Evolutionary conservation across 1,284 basidiomycete genomes (phyloP).

Genomic region (Papiliotrema flavescens): DNA sequence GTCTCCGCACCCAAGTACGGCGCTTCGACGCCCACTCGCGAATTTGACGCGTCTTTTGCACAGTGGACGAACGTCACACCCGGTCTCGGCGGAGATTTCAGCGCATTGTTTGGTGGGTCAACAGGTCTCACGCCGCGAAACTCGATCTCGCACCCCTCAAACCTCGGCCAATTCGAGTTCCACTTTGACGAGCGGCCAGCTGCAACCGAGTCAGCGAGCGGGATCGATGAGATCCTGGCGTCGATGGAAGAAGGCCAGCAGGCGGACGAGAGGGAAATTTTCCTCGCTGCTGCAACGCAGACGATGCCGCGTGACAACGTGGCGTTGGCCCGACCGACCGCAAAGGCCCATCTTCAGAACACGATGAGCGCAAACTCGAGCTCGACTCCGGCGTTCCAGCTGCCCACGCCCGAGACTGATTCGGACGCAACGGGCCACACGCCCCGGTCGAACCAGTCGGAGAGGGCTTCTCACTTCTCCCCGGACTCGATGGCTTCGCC

Average conservation of each 20-base stretch:
- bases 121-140: conserved; percentile 15
- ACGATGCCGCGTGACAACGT: background rate
- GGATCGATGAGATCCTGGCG: conserved; percentile 38
- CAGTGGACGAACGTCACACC: conserved; percentile 43
- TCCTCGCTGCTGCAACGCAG: background rate
- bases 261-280: conserved; percentile 15
- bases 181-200: background rate
- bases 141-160: conserved; percentile 9
- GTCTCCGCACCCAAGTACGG: conserved; percentile 22
- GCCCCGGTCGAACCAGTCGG: background rate
- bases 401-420: conserved; percentile 36
- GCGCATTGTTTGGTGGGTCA: conserved; percentile 8
- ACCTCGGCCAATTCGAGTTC: conserved; percentile 7
- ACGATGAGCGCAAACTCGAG: background rate
- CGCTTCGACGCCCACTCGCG: conserved; percentile 36
- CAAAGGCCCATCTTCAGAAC: too few relatives aligned
- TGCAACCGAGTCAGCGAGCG: conserved; percentile 1
- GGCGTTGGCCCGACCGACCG: too few relatives aligned
- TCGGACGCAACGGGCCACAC: conserved; percentile 7
- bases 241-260: conserved; percentile 38
- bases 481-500: conserved; percentile 12
- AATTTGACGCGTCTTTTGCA: conserved; percentile 23
- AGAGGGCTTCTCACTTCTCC: background rate
- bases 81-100: conserved; percentile 15
- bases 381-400: conserved; percentile 10